Evolutionary conservation across 2,329 filamentous ascomycete genomes (phyloP), one percentile per base, ranked within the genome.

Genomic region (Emmonsiellopsis sp.): DNA sequence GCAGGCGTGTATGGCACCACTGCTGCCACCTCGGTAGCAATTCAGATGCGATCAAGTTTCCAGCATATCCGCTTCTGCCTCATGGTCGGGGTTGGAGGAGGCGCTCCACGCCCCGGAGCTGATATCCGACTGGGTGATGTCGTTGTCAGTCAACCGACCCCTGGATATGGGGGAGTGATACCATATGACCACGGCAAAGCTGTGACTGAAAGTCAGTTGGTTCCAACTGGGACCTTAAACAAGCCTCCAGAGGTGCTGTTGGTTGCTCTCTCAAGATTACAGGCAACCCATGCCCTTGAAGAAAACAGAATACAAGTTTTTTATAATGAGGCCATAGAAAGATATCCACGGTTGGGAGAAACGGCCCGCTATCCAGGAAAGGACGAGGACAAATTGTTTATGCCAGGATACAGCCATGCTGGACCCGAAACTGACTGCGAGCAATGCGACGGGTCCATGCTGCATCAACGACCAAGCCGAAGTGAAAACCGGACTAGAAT

Each of bases 101-200:
- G 56, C 30, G 55, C 58, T 7, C 59, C 59, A 32, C 50, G 50
- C 7, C 20, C 20, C 2, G 34, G 32, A 32, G 34, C 32, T 15
- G 55, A 59, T 46, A 43, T 61, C 40, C 59, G 55, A 16, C 51
- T 62, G 11, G 59, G 59, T 13, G 59, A 62, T 54, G 56, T 61
- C 7, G 59, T 61, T 8, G 53, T 57, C 10, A 57, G 58, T 51
- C 34, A 41, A 26, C 49, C 58, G 7, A 55, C 47, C 8, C 31
- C 20, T 38, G 44, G 11, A 13, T 47, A 48, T 37, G 38, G 51
- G 34, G 52, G 47, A 26, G 57, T 58, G 30, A 44, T 57, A 5
- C 57, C 57, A 35, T 58, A 50, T 15, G 57, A 58, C 41, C 11
- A 52, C 7, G 55, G 57, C 13, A 58, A 58, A 44, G 41, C 35